Conservation (phyloP, 2,329 filamentous ascomycete genomes). For the Mariannaea sp. region DNA sequence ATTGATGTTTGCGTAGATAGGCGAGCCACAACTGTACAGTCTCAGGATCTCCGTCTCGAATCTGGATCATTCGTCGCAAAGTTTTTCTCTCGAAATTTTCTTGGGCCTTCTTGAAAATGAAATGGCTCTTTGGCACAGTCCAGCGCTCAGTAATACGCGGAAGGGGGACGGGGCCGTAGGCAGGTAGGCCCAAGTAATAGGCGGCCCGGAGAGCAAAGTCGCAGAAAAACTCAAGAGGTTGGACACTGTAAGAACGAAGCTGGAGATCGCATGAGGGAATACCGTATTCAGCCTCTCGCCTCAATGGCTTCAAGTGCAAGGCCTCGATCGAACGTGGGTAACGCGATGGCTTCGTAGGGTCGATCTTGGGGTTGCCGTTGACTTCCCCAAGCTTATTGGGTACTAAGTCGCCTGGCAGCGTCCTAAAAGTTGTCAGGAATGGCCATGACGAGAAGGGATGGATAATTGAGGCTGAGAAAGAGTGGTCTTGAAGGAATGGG, state of each 20-base stretch:
- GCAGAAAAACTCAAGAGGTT: constrained; percentile 90
- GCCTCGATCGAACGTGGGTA: constrained; percentile 82
- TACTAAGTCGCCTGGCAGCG: constrained; percentile 23
- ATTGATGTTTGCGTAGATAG: constrained; percentile 88
- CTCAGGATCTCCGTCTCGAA: constrained; percentile 88
- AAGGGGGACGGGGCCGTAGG: constrained; percentile 82
- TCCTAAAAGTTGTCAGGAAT: constrained; percentile 18
- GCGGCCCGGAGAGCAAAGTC: constrained; percentile 94
- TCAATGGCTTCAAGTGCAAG: constrained; percentile 82
- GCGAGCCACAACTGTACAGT: constrained; percentile 90
- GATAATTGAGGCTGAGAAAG: neutral
- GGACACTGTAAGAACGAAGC: constrained; percentile 85
- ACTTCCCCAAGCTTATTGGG: constrained; percentile 18
- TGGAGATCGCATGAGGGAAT: constrained; percentile 90
- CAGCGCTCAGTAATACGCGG: constrained; percentile 88
- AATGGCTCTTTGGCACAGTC: constrained; percentile 88
- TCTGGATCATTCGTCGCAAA: constrained; percentile 82
- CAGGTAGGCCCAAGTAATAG: constrained; percentile 88
- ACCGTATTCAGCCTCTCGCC: constrained; percentile 73
- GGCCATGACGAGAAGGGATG: neutral
- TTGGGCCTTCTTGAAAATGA: constrained; percentile 96
- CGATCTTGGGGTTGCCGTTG: neutral
- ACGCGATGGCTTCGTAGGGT: constrained; percentile 46
- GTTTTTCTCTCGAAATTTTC: constrained; percentile 98
- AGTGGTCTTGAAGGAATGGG: neutral